phyloP scores from a whole-genome alignment of 345 rosid genomes.

The Boechera divaricarpa region DNA sequence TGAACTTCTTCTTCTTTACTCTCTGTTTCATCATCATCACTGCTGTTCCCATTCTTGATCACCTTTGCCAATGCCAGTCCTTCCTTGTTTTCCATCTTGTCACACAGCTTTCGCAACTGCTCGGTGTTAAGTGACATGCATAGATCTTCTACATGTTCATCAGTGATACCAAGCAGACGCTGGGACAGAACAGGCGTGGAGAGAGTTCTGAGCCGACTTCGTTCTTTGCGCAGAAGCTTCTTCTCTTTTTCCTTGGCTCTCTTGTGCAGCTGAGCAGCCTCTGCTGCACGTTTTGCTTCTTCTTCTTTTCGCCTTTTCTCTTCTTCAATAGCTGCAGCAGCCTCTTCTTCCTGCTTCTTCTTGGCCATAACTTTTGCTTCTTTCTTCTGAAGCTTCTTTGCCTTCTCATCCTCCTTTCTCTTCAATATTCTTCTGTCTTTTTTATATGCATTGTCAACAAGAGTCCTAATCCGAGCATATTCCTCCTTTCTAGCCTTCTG shows the following conservation, averaged over 20 bases:
- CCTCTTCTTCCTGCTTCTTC: slow-evolving; percentile 87
- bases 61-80: slow-evolving; percentile 60
- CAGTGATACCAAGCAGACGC: slow-evolving; percentile 60
- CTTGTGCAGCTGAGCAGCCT: slow-evolving; percentile 78
- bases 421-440: slow-evolving; percentile 81
- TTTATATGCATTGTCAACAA: slow-evolving; percentile 89
- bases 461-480: slow-evolving; percentile 73
- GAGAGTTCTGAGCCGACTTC: slow-evolving; percentile 79
- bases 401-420: slow-evolving; percentile 82
- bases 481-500: slow-evolving; percentile 96
- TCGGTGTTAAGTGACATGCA: slow-evolving; percentile 76
- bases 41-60: slow-evolving; percentile 49
- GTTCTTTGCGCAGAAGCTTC: slow-evolving; percentile 86
- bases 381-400: slow-evolving; percentile 84
- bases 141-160: slow-evolving; percentile 73
- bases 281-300: slow-evolving; percentile 80
- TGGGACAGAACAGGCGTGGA: slow-evolving; percentile 62
- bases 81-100: slow-evolving; percentile 66
- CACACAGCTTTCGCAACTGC: slow-evolving; percentile 68
- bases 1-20: slow-evolving; percentile 26
- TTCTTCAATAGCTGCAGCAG: slow-evolving; percentile 79
- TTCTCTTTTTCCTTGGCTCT: slow-evolving; percentile 86
- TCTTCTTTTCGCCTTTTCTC: slow-evolving; percentile 75
- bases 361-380: slow-evolving; percentile 77
- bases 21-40: slow-evolving; percentile 24